Base-by-base conservation (phyloP, 345 rosid genomes). In the Hypericum androsaemum region DNA sequence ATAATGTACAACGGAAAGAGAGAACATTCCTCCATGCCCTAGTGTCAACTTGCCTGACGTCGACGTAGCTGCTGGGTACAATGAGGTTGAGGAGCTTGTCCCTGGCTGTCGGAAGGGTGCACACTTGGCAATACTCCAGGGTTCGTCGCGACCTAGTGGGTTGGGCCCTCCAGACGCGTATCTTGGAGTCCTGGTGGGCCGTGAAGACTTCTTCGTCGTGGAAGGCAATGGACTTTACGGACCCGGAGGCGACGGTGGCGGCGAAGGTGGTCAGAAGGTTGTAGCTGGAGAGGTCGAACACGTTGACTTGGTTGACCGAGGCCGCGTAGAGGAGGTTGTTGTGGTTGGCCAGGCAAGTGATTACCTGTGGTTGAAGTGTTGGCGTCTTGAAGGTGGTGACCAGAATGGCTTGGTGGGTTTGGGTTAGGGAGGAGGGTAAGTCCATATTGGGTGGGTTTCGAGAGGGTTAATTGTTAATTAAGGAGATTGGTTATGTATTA, bases 101-200 rank as follows among this genome's bases (percentile, higher is more conserved):
- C 36, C 47, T 69, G 16, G 67, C 45, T 0, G 77, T 78, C 7
- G 80, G 83, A 14, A 78, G 73, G 5, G 80, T 74, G 37, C 69
- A 61, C 16, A 72, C 42, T n/a, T 69, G 75, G 0, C 43, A 65
- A 61, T 69, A 75, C 3, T 59, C n/a, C n/a, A n/a, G n/a, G n/a
- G n/a, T n/a, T n/a, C n/a, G n/a, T n/a, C n/a, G n/a, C n/a, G n/a
- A 56, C 46, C 48, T 61, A 6, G 65, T 60, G 0, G 54, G 41
- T 3, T 41, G 39, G 36, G 72, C 14, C 44, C 54, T 14, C 83
- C 79, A 74, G 17, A 71, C 68, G 16, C 83, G 54, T 58, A 74
- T 74, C 56, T 69, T 74, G 39, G 73, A 69, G 37, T 78, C 83
- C 32, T 78, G 83, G 46, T 78, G 83, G 13, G 83, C 75, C 0